Evolutionary conservation across 163 green algal species (phyloP).

Genomic region (Volvox carteri): DNA sequence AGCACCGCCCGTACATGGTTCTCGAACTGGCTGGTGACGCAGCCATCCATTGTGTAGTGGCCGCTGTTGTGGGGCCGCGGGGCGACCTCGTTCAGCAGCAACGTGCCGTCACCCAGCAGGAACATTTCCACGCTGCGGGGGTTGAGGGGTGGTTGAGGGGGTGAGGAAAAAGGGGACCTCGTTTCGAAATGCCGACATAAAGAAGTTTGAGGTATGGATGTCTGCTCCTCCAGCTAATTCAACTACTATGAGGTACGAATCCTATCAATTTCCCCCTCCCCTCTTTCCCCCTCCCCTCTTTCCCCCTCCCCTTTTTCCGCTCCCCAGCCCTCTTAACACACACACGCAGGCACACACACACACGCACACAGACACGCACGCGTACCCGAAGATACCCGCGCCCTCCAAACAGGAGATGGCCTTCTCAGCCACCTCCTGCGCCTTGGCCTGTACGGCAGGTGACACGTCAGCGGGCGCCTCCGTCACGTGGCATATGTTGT

Average conservation of each 20-base stretch:
- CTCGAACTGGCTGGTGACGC: conserved; percentile 93
- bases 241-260: no score
- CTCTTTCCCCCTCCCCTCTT: no score
- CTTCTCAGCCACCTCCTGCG: conserved; percentile 74
- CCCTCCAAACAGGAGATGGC: conserved; percentile 87
- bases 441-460: conserved; percentile 68
- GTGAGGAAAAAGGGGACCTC: neutral
- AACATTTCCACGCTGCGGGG: conserved; percentile 94
- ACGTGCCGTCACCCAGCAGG: conserved; percentile 82
- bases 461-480: conserved; percentile 88
- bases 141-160: neutral
- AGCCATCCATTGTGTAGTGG: conserved; percentile 99
- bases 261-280: no score
- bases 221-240: no score
- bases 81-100: conserved; percentile 97
- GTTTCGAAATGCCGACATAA: no score
- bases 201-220: no score
- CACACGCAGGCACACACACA: no score
- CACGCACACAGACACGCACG: no score
- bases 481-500: conserved; percentile 95
- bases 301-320: no score
- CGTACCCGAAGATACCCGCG: conserved; percentile 82
- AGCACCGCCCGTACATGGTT: conserved; percentile 96
- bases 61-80: conserved; percentile 77
- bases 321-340: no score